These are phyloP conservation scores for Cystofilobasidium ferigula DNA, from an alignment of 768 basidiomycete genomes.

Conservation along the genomic window DNA sequence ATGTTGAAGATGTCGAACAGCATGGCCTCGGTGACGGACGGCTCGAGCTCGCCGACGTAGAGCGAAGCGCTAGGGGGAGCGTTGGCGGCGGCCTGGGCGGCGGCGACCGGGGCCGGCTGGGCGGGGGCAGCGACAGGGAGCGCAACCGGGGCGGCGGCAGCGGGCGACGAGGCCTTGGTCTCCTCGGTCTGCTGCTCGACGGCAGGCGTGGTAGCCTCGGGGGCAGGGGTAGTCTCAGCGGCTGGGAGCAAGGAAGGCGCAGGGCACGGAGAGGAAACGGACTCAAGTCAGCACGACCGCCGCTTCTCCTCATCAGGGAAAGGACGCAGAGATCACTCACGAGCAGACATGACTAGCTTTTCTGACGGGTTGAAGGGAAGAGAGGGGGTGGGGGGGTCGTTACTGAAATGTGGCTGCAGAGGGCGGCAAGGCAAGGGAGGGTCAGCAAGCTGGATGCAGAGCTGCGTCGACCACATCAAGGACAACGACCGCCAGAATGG, in stretches of 20 bases:
- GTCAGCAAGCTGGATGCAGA: neutral
- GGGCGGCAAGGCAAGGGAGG: neutral
- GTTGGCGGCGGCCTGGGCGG: conserved; percentile 28
- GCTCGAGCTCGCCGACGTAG: conserved; percentile 97
- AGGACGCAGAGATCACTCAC: neutral
- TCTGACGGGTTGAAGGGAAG: neutral
- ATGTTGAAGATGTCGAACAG: conserved; percentile 99
- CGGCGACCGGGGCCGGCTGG: conserved; percentile 28
- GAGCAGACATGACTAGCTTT: conserved; percentile 14
- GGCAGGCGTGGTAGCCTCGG: conserved; percentile 12
- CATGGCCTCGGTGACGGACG: conserved; percentile 97
- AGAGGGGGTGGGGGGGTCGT: neutral
- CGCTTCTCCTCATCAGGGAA: too few relatives aligned
- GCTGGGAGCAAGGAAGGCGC: neutral
- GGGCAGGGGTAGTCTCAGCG: neutral
- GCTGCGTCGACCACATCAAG: neutral
- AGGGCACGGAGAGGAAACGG: neutral
- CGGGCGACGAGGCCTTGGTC: conserved; percentile 25
- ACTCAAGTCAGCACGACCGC: neutral
- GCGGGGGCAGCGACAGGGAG: conserved; percentile 29
- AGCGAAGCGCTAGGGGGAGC: conserved; percentile 50
- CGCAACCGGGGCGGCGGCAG: conserved; percentile 20
- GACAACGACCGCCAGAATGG: too few relatives aligned
- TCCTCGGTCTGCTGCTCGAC: conserved; percentile 25
- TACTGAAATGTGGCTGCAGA: conserved; percentile 1